phyloP scores from a whole-genome alignment of 2,329 filamentous ascomycete species.

The Didymella arachidicola region DNA sequence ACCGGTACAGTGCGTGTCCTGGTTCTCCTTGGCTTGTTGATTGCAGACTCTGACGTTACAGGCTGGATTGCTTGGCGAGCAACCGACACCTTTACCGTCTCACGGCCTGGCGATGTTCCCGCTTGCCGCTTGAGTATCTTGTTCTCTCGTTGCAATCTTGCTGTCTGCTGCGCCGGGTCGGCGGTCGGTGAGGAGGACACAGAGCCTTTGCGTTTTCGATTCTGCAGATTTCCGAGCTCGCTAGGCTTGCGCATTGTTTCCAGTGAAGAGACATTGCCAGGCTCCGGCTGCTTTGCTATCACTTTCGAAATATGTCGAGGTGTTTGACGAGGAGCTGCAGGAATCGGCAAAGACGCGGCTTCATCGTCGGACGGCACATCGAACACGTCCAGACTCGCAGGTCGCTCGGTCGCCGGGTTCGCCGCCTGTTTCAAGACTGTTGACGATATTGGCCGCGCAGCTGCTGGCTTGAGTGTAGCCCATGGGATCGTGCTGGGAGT shows the following conservation, averaged over 20 bases:
- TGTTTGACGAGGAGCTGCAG: slow-evolving; percentile 19
- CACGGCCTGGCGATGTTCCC: slow-evolving; percentile 27
- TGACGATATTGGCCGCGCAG: not conserved
- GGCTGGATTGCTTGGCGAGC: not conserved
- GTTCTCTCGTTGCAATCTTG: slow-evolving; percentile 30
- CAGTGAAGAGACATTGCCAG: not conserved
- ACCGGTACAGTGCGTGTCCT: slow-evolving; percentile 20
- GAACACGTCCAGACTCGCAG: slow-evolving; percentile 29
- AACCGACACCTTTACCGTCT: not conserved
- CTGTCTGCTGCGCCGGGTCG: slow-evolving; percentile 18
- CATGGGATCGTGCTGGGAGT: slow-evolving; percentile 18
- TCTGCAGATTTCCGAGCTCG: slow-evolving; percentile 40
- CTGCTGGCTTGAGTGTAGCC: not conserved
- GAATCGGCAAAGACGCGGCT: slow-evolving; percentile 27
- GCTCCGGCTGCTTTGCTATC: slow-evolving; percentile 20
- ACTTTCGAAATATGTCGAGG: slow-evolving; percentile 23
- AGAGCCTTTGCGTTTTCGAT: slow-evolving; percentile 43
- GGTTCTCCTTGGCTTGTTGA: slow-evolving; percentile 41
- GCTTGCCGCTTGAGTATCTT: slow-evolving; percentile 41
- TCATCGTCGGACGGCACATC: slow-evolving; percentile 42
- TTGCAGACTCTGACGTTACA: slow-evolving; percentile 8
- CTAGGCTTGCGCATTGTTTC: slow-evolving; percentile 31
- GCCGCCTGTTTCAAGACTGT: slow-evolving; percentile 17
- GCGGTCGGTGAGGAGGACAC: slow-evolving; percentile 24
- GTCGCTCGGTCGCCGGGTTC: slow-evolving; percentile 13